Evolutionary conservation across 306 rosid genomes (phyloP), one percentile per base, ranked within the genome.

Genomic region (Trifolium repens): DNA sequence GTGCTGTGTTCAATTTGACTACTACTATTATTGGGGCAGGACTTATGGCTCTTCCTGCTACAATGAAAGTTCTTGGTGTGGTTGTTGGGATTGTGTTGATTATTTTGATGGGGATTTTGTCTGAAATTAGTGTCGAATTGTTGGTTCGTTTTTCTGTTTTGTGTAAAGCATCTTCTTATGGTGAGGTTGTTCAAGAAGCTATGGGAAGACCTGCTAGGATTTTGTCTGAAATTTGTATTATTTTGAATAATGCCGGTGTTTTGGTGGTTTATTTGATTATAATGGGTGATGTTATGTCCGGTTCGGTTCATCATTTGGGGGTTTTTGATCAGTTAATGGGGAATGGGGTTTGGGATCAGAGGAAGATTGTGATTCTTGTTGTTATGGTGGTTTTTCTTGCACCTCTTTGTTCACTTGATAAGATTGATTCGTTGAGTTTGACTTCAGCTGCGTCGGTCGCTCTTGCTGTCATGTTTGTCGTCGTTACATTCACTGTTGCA

Each of bases 241-340:
- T 94, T 69, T 62, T 92, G 69, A 94, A 94, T 73, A 94, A 90
- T 89, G 99, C 79, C 12, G 97, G 97, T 27, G 89, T 88, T 53
- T 69, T 94, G 88, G 88, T 94, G 5, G 97, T 92, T 80, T 94
- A 94, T 71, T 85, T 94, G 96, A 94, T 94, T 5, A 94, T 94
- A 66, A 90, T 94, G 91, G 97, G 99, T 39, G 99, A 94, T 85
- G 99, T 94, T 74, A 90, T 94, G 99, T 91, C 99, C 8, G 99
- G 99, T 76, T 91, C 97, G 2, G 73, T 80, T 67, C 93, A 74
- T 75, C 98, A 94, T 70, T 3, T 85, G 49, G 98, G 99, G 61
- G 97, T 94, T 74, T 92, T 94, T 14, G 97, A 94, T 81, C 99
- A 94, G 68, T 85, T 91, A 81, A 53, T 91, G 78, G 99, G 97